phyloP scores from a whole-genome alignment of 257 asterid genomes.

The Solanum pimpinellifolium region DNA sequence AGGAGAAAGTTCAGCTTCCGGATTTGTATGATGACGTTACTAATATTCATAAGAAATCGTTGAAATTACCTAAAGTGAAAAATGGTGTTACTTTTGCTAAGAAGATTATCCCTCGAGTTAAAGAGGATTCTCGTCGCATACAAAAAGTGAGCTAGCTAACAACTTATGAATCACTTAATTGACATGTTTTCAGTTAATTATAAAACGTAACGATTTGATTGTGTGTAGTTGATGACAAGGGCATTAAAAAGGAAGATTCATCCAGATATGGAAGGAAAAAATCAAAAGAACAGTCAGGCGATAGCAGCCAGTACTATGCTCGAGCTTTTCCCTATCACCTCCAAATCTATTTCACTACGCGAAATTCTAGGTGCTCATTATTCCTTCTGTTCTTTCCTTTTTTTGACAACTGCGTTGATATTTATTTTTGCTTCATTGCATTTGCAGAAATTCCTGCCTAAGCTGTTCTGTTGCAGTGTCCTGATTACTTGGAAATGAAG shows the following conservation, averaged over 20 bases:
- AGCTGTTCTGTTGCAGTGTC: neutral
- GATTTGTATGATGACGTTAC: neutral
- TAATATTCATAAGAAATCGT: neutral
- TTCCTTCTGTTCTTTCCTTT: neutral
- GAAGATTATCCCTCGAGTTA: conserved; percentile 14
- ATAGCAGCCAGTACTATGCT: neutral
- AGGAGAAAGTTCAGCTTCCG: neutral
- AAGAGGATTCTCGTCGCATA: conserved; percentile 35
- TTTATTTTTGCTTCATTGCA: neutral
- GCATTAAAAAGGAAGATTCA: conserved; percentile 64
- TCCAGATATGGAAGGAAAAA: conserved; percentile 30
- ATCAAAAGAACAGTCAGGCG: neutral
- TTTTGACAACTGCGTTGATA: neutral
- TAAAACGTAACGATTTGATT: neutral
- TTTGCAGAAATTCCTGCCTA: neutral
- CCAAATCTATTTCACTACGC: conserved; percentile 18
- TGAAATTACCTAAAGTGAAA: neutral
- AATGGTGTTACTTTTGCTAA: conserved; percentile 10
- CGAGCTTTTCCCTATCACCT: neutral
- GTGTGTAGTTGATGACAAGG: conserved; percentile 37
- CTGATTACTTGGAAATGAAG: neutral
- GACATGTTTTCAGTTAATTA: neutral
- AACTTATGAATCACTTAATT: neutral
- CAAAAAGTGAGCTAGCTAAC: conserved; percentile 27
- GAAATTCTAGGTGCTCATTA: neutral